phyloP scores from a whole-genome alignment of 2,329 filamentous ascomycete species.

The Aspergillus caelatus region DNA sequence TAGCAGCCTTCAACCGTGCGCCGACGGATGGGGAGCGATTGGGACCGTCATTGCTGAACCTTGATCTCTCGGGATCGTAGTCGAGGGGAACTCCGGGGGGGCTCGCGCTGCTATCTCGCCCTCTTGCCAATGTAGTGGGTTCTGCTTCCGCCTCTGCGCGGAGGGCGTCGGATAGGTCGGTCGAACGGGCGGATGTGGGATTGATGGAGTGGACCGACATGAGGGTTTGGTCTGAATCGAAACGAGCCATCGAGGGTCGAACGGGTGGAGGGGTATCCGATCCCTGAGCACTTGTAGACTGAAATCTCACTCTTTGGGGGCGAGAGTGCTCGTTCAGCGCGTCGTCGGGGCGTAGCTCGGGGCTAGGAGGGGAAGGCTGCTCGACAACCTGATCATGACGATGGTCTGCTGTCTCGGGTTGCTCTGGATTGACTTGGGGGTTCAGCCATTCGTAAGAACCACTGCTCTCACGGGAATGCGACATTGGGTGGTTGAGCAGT shows the following conservation, averaged over 20 bases:
- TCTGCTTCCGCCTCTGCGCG: conserved; percentile 4
- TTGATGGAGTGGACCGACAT: conserved; percentile 17
- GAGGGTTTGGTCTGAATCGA: conserved; percentile 22
- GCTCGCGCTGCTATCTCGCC: not conserved
- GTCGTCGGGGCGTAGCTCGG: not conserved
- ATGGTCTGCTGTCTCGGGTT: not conserved
- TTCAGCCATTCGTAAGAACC: conserved; percentile 1
- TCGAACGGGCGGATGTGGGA: conserved; percentile 10
- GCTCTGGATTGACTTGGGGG: not conserved
- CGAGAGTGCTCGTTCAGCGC: conserved; percentile 2
- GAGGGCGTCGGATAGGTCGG: conserved; percentile 14
- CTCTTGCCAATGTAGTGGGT: not conserved
- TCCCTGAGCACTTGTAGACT: conserved; percentile 20
- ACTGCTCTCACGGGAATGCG: conserved; percentile 5
- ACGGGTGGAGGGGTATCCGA: conserved; percentile 8
- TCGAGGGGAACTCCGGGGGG: not conserved
- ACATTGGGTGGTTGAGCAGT: conserved; percentile 3
- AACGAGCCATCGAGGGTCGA: conserved; percentile 14
- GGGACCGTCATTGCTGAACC: conserved; percentile 1
- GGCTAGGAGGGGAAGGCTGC: not conserved
- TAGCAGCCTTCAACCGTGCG: conserved; percentile 32
- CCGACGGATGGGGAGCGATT: conserved; percentile 23
- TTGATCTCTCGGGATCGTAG: conserved; percentile 3
- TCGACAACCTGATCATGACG: conserved; percentile 10
- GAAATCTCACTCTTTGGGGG: conserved; percentile 24